Evolutionary conservation across 169 alveolate genomes (phyloP).

Genomic region (Eimeria zaria): DNA sequence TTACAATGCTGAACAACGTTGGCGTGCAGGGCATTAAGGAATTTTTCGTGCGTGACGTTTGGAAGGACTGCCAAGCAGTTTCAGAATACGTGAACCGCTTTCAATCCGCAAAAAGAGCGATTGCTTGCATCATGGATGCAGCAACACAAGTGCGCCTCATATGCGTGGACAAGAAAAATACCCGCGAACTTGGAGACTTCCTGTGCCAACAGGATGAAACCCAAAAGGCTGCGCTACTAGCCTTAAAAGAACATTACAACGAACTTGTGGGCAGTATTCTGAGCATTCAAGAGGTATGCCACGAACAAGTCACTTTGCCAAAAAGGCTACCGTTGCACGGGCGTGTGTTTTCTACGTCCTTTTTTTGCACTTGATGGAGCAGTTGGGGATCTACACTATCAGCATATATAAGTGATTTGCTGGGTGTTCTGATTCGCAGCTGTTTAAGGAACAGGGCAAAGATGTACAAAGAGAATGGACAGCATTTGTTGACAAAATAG

Average conservation of each 20-base stretch:
- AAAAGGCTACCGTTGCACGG: background rate
- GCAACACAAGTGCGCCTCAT: conserved; percentile 32
- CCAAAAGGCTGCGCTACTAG: background rate
- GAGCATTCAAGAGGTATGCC: conserved; percentile 40
- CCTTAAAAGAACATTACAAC: conserved; percentile 86
- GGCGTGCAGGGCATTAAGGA: conserved; percentile 91
- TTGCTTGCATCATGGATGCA: conserved; percentile 18
- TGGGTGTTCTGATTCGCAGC: conserved; percentile 50
- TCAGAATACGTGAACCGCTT: conserved; percentile 91
- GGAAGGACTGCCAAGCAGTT: conserved; percentile 92
- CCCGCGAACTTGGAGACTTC: conserved; percentile 42
- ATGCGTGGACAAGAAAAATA: conserved; percentile 45
- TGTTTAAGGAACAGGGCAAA: conserved; percentile 88
- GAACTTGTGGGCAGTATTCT: conserved; percentile 89
- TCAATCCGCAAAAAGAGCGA: conserved; percentile 22
- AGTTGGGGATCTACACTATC: background rate
- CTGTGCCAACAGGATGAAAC: conserved; percentile 47
- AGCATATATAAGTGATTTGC: background rate
- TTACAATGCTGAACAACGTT: background rate
- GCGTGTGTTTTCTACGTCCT: background rate
- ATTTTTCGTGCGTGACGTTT: conserved; percentile 93
- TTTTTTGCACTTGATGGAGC: background rate
- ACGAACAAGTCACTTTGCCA: background rate
- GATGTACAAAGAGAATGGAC: conserved; percentile 90
- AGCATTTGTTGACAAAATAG: conserved; percentile 45